Evolutionary conservation across 2,329 filamentous ascomycete genomes (phyloP).

Genomic region (Clarireedia homoeocarpa): DNA sequence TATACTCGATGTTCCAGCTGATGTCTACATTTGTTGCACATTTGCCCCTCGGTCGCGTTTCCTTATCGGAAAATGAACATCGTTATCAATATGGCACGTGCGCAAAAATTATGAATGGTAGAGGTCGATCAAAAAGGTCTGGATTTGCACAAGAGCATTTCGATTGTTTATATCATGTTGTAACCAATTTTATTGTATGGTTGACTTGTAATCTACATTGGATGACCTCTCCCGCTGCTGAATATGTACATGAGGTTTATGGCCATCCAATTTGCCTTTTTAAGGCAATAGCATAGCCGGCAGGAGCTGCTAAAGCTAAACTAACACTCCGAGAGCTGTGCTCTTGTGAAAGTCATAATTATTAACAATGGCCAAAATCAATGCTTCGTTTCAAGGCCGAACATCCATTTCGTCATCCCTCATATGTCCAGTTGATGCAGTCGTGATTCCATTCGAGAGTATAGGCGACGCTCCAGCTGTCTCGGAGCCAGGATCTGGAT

Average conservation of each 20-base stretch:
- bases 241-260: not conserved
- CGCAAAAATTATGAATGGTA: not conserved
- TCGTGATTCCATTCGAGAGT: not conserved
- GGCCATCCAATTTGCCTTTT: not conserved
- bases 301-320: not conserved
- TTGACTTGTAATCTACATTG: not conserved
- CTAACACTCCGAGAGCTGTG: not conserved
- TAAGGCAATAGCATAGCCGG: not conserved
- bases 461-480: not conserved
- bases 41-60: not conserved
- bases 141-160: not conserved
- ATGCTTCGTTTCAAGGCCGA: not conserved
- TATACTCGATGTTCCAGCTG: not conserved
- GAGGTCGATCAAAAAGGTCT: no score
- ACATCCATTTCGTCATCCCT: not conserved
- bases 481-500: constrained; percentile 1
- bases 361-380: not conserved
- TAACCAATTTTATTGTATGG: not conserved
- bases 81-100: not conserved
- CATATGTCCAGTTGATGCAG: not conserved
- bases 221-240: not conserved
- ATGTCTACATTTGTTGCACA: not conserved
- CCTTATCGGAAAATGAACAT: not conserved
- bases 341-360: not conserved
- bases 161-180: not conserved